Evolutionary conservation across 2,329 filamentous ascomycete genomes (phyloP), one percentile per base, ranked within the genome.

Genomic region (Microascus cirrosus): DNA sequence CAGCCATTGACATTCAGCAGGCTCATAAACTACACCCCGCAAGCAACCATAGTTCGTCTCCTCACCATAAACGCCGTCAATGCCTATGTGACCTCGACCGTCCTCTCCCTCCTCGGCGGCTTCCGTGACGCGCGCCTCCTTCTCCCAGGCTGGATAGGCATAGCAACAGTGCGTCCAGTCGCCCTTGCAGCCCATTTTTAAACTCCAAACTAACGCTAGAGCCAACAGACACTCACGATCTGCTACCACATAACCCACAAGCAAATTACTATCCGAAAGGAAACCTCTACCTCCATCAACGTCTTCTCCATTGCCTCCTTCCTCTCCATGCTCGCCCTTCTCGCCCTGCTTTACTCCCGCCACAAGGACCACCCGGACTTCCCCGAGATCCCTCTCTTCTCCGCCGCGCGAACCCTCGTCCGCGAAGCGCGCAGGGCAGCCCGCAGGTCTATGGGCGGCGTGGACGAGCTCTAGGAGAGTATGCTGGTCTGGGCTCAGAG

Each of bases 1-100:
- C 42, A 48, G 42, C 13, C 11, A 18, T 35, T 32, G 22, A 25
- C 22, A 22, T 10, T 51, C 45, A 7, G 8, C n/a, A 89, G 87
- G 89, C 85, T 94, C 65, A 79, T 93, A 64, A 87, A 91, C 70
- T 94, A 93, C 73, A 90, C 89, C 15, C 88, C 89, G 2, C 82
- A 84, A 69, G 89, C 89, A 55, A 90, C 90, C 53, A 82, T 92
- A 61, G 85, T 94, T 59, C 88, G 89, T 55, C 84, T 94, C 52
- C 77, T 90, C 55, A 87, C 87, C 60, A 86, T 87, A 61, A 88
- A 86, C 68, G 83, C 83, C 58, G 77, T 89, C 60, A 90, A 90
- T 67, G 85, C 85, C 62, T 90, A 90, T 70, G 75, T 88, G 54
- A 90, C 87, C 25, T 86, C 86, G 56, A 85, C 83, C 73, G 81